These are phyloP conservation scores for Suillus alpinus DNA, from an alignment of 768 basidiomycete species.

Conservation along the genomic window DNA sequence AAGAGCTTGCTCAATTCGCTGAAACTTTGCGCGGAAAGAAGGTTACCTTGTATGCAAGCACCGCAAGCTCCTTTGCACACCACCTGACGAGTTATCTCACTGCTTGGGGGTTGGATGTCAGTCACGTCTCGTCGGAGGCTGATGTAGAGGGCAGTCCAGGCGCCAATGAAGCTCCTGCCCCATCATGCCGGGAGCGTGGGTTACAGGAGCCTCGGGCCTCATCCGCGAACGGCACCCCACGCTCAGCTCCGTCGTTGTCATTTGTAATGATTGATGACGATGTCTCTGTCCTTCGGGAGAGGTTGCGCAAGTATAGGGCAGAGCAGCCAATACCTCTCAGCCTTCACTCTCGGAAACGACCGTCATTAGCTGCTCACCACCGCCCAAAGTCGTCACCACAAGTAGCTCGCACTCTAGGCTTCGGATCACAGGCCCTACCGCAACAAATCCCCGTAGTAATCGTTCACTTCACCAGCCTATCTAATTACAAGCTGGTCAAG, in stretches of 20 bases:
- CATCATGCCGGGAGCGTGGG: constrained; percentile 2
- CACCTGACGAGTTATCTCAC: constrained; percentile 92
- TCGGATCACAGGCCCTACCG: constrained; percentile 25
- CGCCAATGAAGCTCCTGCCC: constrained; percentile 13
- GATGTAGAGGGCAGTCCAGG: constrained; percentile 39
- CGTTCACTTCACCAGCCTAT: constrained; percentile 88
- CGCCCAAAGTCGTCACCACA: constrained; percentile 81
- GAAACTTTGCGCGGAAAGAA: constrained; percentile 81
- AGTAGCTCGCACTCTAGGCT: constrained; percentile 55
- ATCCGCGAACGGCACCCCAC: constrained; percentile 19
- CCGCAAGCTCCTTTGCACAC: constrained; percentile 86
- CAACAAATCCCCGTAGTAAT: constrained; percentile 42
- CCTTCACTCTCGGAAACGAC: constrained; percentile 56
- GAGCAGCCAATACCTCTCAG: constrained; percentile 43
- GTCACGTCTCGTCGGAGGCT: constrained; percentile 66
- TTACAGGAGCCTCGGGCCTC: constrained; percentile 18
- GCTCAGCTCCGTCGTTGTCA: constrained; percentile 34
- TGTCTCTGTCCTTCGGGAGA: constrained; percentile 71
- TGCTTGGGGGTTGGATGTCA: constrained; percentile 93
- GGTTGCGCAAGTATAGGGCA: constrained; percentile 64
- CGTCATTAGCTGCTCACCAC: constrained; percentile 64
- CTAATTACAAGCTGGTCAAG: constrained; percentile 85
- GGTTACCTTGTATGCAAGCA: constrained; percentile 80
- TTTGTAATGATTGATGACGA: constrained; percentile 96
- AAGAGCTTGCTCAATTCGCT: constrained; percentile 75